Percentiles rank a stretch among this genome's conserved stretches.
phyloP scores from a whole-genome alignment of 1,139 yeast genomes.

The Yamadazyma membranifaciens region DNA sequence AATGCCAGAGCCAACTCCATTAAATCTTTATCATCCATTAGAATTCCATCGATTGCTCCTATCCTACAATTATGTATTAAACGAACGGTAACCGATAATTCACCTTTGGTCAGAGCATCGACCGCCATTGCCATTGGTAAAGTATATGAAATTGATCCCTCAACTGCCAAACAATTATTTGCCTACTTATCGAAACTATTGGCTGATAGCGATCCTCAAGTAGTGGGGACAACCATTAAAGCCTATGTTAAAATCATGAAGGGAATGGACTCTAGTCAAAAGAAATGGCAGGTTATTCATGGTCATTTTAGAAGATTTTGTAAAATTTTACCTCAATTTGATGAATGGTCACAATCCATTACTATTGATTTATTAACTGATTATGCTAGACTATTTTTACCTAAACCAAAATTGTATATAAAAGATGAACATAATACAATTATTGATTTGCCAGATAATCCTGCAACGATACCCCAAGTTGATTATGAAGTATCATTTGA shows the following conservation, averaged over 20 bases:
- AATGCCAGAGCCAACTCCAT: conserved; percentile 70
- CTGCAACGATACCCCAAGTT: conserved; percentile 20
- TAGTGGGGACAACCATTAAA: conserved; percentile 68
- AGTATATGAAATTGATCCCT: conserved; percentile 44
- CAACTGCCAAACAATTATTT: conserved; percentile 38
- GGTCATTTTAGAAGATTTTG: conserved; percentile 64
- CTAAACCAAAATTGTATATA: conserved; percentile 44
- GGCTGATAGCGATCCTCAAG: conserved; percentile 62
- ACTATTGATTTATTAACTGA: conserved; percentile 63
- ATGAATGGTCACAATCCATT: conserved; percentile 72
- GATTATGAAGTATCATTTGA: conserved; percentile 47
- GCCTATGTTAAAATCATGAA: conserved; percentile 46
- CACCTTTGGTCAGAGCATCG: conserved; percentile 76
- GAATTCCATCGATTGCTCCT: conserved; percentile 77
- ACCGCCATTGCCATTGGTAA: conserved; percentile 78
- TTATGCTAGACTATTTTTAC: conserved; percentile 62
- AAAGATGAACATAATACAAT: conserved; percentile 22
- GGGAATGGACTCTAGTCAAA: conserved; percentile 25
- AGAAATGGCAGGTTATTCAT: conserved; percentile 66
- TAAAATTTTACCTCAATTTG: conserved; percentile 52
- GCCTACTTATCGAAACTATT: conserved; percentile 53
- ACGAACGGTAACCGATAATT: conserved; percentile 66
- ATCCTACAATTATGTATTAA: conserved; percentile 73
- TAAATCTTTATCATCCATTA: conserved; percentile 76
- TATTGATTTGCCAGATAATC: conserved; percentile 41